Percentiles rank a stretch among this genome's conserved stretches.
phyloP scores from a whole-genome alignment of 768 basidiomycete species.

The Lentinula guzmanii region DNA sequence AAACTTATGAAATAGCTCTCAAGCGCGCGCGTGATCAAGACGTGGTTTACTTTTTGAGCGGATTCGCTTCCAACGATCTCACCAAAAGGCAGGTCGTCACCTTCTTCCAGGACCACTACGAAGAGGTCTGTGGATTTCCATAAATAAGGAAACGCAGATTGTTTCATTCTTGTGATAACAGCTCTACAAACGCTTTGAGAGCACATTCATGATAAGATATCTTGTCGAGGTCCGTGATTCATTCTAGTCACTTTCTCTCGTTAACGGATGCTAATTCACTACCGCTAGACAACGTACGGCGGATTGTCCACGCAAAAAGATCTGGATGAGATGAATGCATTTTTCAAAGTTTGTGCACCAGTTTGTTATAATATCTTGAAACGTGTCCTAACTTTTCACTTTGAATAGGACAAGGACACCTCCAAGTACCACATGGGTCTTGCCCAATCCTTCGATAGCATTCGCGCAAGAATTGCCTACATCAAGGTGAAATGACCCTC shows the following conservation, averaged over 20 bases:
- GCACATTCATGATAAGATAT: slow-evolving; percentile 8
- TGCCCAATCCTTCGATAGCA: slow-evolving; percentile 3
- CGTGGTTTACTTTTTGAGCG: slow-evolving; percentile 37
- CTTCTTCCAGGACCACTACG: slow-evolving; percentile 49
- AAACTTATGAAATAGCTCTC: slow-evolving; percentile 40
- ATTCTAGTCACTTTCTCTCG: background rate
- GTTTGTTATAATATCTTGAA: no score
- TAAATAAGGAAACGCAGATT: background rate
- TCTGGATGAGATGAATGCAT: slow-evolving; percentile 6
- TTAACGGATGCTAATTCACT: background rate
- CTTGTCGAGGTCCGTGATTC: slow-evolving; percentile 5
- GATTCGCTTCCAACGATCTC: slow-evolving; percentile 36
- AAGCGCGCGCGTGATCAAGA: slow-evolving; percentile 33
- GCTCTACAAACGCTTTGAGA: slow-evolving; percentile 7
- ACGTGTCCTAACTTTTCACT: background rate
- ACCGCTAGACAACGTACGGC: slow-evolving; percentile 2
- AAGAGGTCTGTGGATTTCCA: slow-evolving; percentile 20
- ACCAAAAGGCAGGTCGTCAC: slow-evolving; percentile 34
- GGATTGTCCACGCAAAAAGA: slow-evolving; percentile 8
- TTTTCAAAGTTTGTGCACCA: slow-evolving; percentile 7
- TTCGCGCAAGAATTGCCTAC: slow-evolving; percentile 6
- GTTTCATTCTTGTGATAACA: background rate
- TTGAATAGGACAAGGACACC: slow-evolving; percentile 3
- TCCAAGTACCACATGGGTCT: slow-evolving; percentile 2
- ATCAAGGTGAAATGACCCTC: slow-evolving; percentile 1